Evolutionary conservation across 2,329 filamentous ascomycete species (phyloP).

Genomic region (Cucurbitaria berberidis): DNA sequence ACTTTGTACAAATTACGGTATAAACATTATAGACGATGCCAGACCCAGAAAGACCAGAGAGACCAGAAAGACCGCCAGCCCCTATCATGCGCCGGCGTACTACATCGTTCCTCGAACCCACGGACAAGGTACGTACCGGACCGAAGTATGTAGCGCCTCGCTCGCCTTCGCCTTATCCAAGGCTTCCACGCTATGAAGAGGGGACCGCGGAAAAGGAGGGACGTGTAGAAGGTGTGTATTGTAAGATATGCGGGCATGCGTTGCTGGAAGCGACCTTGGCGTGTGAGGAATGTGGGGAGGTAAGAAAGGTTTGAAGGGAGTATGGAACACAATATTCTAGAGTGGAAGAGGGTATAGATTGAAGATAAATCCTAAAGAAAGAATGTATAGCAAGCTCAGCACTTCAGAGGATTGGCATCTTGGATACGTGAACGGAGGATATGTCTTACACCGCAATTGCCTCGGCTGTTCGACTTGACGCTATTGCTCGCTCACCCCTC

Average conservation of each 20-base stretch:
- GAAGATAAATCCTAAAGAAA: too few relatives aligned
- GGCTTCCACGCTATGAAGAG: not conserved
- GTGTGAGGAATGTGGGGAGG: not conserved
- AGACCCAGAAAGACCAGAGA: too few relatives aligned
- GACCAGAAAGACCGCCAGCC: not conserved
- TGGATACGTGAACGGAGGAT: not conserved
- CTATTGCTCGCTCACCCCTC: conserved; percentile 9
- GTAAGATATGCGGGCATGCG: not conserved
- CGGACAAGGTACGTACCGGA: not conserved
- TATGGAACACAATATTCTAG: not conserved
- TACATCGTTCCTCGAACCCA: conserved; percentile 4
- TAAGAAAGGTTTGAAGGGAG: not conserved
- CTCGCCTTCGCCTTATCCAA: not conserved
- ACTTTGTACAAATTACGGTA: not conserved
- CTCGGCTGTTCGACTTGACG: not conserved
- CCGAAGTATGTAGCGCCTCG: not conserved
- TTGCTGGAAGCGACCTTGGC: not conserved
- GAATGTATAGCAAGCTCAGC: too few relatives aligned
- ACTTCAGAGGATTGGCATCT: too few relatives aligned
- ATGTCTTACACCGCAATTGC: not conserved
- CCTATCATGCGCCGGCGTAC: not conserved
- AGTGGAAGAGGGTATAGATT: too few relatives aligned
- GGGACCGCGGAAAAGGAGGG: not conserved
- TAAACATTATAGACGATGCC: not conserved
- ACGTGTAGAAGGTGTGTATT: not conserved